Base-by-base conservation (phyloP, 345 rosid genomes). In the Alliaria petiolata region DNA sequence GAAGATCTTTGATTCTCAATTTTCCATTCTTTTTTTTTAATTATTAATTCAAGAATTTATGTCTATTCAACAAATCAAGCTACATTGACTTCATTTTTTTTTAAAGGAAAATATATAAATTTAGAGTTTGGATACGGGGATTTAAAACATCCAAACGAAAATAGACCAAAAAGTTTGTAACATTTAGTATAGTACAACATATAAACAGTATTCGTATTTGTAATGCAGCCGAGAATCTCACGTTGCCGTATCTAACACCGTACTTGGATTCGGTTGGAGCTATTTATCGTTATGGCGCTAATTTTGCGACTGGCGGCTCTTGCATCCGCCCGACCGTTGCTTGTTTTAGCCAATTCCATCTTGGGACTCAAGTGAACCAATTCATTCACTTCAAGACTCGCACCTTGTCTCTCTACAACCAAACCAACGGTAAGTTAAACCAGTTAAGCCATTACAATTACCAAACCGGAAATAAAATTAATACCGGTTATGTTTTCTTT, bases 231-330 rank as follows among this genome's bases (percentile, higher is more conserved):
- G 90, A 86, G 75, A 79, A 80, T 75, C 80, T 87, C 55, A 79
- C 82, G 31, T 65, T 88, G 30, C 89, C 89, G 6, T 83, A 83
- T 52, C 80, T 85, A 59, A 81, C 86, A 61, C 80, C 96, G 8
- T 90, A 81, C 83, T 74, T 88, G 78, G 89, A 90, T 57, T 88
- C 89, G 11, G 47, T 88, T 6, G 92, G 85, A 40, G 68, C 91
- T 45, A 81, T 80, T 52, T 90, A 86, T 65, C 51, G 87, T 38
- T 74, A 79, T 8, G 96, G 96, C 50, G 96, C 91, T 35, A 90
- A 90, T 68, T 88, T 88, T 69, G 93, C 96, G 8, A 81, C 90
- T 0, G 91, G 85, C 2, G 96, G 96, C 52, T 82, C 96, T 39
- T 82, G 91, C 36, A 76, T 87, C 75, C 85, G 86, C 19, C 87